Evolutionary conservation across 305 asterid genomes (phyloP).

Genomic region (Stenogyne calaminthoides): DNA sequence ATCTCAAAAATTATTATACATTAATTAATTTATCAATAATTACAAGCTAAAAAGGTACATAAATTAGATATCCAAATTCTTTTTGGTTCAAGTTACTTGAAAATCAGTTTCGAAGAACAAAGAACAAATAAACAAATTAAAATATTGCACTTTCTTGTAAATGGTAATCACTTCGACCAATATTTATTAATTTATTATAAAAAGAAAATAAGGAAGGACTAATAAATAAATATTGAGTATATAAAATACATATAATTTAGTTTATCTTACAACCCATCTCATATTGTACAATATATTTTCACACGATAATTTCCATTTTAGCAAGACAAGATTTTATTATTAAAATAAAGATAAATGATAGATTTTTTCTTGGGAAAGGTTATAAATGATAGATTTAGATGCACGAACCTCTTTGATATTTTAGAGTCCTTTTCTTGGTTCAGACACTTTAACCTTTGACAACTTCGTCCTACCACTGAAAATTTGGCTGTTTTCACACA

Average conservation of each 20-base stretch:
- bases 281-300: too few relatives aligned
- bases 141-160: too few relatives aligned
- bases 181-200: too few relatives aligned
- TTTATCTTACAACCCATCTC: too few relatives aligned
- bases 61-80: not conserved
- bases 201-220: not conserved
- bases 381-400: conserved; percentile 29
- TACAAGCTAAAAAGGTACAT: not conserved
- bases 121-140: not conserved
- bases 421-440: conserved; percentile 36
- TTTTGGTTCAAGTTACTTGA: conserved; percentile 22
- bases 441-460: conserved; percentile 40
- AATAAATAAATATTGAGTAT: too few relatives aligned
- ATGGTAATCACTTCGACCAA: too few relatives aligned
- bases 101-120: not conserved
- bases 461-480: conserved; percentile 39
- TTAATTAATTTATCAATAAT: not conserved
- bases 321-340: not conserved
- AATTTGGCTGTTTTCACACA: not conserved
- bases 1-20: too few relatives aligned
- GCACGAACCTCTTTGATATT: conserved; percentile 32
- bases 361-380: too few relatives aligned
- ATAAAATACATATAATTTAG: too few relatives aligned
- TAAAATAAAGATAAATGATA: not conserved
- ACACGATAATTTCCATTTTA: too few relatives aligned